phyloP scores from a whole-genome alignment of 2,329 filamentous ascomycete species.

The Exophiala spinifera region DNA sequence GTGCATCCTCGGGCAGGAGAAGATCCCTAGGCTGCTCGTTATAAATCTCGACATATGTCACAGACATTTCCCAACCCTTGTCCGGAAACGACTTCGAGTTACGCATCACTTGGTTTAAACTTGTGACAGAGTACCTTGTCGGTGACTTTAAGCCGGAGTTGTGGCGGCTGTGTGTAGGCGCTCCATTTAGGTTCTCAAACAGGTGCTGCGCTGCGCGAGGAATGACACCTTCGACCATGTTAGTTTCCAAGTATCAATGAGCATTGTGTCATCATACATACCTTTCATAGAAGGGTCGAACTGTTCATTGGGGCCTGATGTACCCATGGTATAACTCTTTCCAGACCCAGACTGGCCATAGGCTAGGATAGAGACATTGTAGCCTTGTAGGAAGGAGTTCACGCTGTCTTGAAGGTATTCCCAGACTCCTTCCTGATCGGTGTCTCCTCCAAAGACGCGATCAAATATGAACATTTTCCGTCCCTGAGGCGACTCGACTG shows the following conservation, averaged over 20 bases:
- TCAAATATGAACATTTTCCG: conserved; percentile 97
- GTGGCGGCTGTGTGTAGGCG: conserved; percentile 53
- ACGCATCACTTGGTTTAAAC: conserved; percentile 41
- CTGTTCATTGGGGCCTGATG: conserved; percentile 78
- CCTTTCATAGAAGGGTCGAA: conserved; percentile 70
- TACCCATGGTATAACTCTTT: conserved; percentile 99
- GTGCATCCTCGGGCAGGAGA: conserved; percentile 71
- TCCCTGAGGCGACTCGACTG: conserved; percentile 87
- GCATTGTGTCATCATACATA: conserved; percentile 47
- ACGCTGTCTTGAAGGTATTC: conserved; percentile 91
- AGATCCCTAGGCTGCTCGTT: conserved; percentile 94
- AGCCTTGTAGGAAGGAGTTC: conserved; percentile 85
- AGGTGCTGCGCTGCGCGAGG: conserved; percentile 81
- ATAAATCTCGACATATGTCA: conserved; percentile 96
- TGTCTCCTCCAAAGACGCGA: conserved; percentile 81
- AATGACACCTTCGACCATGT: conserved; percentile 70
- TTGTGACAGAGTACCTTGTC: conserved; percentile 67
- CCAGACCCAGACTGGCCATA: conserved; percentile 97
- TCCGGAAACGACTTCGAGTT: conserved; percentile 51
- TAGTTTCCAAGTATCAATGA: neutral
- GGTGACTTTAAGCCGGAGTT: conserved; percentile 77
- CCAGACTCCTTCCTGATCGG: conserved; percentile 86
- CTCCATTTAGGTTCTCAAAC: conserved; percentile 78
- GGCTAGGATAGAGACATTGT: conserved; percentile 95
- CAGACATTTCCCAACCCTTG: conserved; percentile 85